phyloP scores from a whole-genome alignment of 805 yeast species.

The Metschnikowia koreensis region DNA sequence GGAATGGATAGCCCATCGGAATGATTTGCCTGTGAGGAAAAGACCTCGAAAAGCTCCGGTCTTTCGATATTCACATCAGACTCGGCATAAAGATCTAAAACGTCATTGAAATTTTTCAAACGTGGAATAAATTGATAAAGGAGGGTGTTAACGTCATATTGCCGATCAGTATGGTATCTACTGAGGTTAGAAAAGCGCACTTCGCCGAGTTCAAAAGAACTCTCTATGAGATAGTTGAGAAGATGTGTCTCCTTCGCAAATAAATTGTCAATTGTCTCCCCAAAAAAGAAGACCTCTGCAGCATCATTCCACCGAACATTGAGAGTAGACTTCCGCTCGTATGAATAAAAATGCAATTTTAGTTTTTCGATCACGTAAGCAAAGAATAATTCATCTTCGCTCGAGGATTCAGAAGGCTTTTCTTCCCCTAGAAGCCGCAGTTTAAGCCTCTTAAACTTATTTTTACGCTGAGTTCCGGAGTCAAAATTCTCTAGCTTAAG shows the following conservation, averaged over 20 bases:
- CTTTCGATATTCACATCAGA: conserved; percentile 15
- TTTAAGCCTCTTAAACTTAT: conserved; percentile 7
- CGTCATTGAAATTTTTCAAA: conserved; percentile 13
- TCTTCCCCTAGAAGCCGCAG: conserved; percentile 9
- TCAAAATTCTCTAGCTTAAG: conserved; percentile 8
- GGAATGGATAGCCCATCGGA: conserved; percentile 21
- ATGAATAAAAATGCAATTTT: conserved; percentile 4
- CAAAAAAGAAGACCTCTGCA: conserved; percentile 23
- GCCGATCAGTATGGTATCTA: conserved; percentile 10
- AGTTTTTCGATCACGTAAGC: conserved; percentile 7
- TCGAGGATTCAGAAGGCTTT: not conserved
- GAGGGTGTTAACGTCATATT: conserved; percentile 2
- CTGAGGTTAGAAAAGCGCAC: conserved; percentile 18
- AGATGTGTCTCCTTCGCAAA: conserved; percentile 13
- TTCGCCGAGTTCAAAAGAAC: conserved; percentile 21
- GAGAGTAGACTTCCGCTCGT: conserved; percentile 9
- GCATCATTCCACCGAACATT: conserved; percentile 18
- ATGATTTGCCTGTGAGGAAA: conserved; percentile 17
- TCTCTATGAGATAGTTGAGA: conserved; percentile 16
- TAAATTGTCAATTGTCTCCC: conserved; percentile 15
- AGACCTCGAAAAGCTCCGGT: conserved; percentile 19
- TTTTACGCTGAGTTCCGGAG: not conserved
- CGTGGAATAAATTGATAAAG: conserved; percentile 11
- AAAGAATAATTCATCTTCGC: conserved; percentile 11
- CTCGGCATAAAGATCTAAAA: conserved; percentile 19